phyloP scores from a whole-genome alignment of 2,329 filamentous ascomycete species.

The Colletotrichum musicola region DNA sequence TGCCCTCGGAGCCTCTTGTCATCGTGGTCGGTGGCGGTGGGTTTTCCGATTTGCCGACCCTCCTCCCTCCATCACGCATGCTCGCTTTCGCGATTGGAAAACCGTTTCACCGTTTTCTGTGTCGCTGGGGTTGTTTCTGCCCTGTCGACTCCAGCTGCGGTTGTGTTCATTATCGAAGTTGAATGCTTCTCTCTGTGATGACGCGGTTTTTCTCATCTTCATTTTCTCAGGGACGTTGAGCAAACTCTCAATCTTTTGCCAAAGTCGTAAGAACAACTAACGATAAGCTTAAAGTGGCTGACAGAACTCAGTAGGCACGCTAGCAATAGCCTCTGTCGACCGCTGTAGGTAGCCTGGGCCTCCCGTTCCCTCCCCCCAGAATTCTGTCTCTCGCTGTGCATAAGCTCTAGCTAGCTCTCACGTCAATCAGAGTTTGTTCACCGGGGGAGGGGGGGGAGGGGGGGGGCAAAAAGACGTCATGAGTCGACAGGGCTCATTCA shows the following conservation, averaged over 20 bases:
- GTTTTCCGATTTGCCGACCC: too few relatives aligned
- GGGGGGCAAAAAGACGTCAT: conserved; percentile 4
- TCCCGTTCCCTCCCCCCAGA: not conserved
- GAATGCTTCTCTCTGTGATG: not conserved
- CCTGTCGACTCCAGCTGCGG: too few relatives aligned
- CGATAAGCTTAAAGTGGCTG: conserved; percentile 29
- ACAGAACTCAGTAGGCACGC: conserved; percentile 31
- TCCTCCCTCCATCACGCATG: too few relatives aligned
- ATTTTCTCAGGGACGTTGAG: not conserved
- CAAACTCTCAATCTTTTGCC: not conserved
- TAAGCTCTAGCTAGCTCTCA: conserved; percentile 8
- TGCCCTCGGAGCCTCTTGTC: not conserved
- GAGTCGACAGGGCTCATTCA: not conserved
- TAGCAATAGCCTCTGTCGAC: not conserved
- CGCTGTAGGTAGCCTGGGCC: not conserved
- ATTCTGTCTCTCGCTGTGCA: conserved; percentile 4
- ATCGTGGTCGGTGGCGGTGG: not conserved
- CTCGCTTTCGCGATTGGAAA: too few relatives aligned
- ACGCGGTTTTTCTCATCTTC: not conserved
- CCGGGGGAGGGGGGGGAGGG: too few relatives aligned
- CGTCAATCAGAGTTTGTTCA: conserved; percentile 18
- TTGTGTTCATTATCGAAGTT: not conserved
- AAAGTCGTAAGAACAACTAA: not conserved
- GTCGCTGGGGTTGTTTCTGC: too few relatives aligned
- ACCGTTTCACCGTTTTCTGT: too few relatives aligned